These are phyloP conservation scores for Komagataella mondaviorum DNA, from an alignment of 805 yeast species.

Conservation along the genomic window DNA sequence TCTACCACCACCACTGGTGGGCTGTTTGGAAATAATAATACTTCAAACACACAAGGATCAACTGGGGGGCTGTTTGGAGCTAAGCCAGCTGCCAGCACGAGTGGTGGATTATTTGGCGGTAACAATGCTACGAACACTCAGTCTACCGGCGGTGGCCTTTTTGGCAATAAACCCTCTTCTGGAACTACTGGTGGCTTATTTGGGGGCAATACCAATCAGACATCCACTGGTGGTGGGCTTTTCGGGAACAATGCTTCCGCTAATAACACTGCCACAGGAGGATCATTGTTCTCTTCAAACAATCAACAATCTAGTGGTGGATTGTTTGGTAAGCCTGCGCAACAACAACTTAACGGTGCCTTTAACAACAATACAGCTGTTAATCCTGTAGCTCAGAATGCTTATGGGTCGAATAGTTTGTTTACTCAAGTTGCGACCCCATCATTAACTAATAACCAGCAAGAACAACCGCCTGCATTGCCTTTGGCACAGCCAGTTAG, in stretches of 20 bases:
- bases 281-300: slow-evolving; percentile 8
- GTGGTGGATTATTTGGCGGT: slow-evolving; percentile 18
- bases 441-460: slow-evolving; percentile 4
- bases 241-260: slow-evolving; percentile 3
- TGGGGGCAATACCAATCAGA: slow-evolving; percentile 14
- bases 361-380: slow-evolving; percentile 15
- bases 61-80: slow-evolving; percentile 4
- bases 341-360: slow-evolving; percentile 10
- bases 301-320: slow-evolving; percentile 11
- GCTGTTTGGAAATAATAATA: slow-evolving; percentile 21
- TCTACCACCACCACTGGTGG: slow-evolving; percentile 22
- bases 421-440: slow-evolving; percentile 42
- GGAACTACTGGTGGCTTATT: slow-evolving; percentile 23
- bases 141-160: slow-evolving; percentile 22
- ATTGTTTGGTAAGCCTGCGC: slow-evolving; percentile 19
- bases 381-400: slow-evolving; percentile 31
- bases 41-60: background rate
- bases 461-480: slow-evolving; percentile 16
- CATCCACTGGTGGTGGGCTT: slow-evolving; percentile 6
- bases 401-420: slow-evolving; percentile 71
- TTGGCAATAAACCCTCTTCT: slow-evolving; percentile 19
- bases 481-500: background rate
- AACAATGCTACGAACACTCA: background rate
- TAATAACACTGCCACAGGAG: slow-evolving; percentile 3
- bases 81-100: slow-evolving; percentile 11